Evolutionary conservation across 177 flowering plant species (phyloP).

Genomic region (Vitis hybrid): DNA sequence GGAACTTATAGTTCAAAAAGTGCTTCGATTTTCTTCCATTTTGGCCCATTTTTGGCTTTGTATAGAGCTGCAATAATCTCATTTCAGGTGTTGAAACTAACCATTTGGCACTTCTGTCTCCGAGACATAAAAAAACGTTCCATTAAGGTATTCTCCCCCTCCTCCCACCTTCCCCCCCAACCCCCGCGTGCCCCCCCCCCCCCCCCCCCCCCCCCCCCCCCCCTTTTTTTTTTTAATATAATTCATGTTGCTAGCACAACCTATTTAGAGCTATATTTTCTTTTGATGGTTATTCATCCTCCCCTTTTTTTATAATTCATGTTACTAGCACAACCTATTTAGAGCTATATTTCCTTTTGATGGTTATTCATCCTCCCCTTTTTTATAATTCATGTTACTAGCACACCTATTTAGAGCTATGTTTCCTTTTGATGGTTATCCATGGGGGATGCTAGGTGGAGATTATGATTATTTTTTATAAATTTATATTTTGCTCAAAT

Average conservation of each 20-base stretch:
- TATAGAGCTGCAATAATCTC: conserved; percentile 91
- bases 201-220: no score
- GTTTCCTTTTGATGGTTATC: not conserved
- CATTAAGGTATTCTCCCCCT: conserved; percentile 49
- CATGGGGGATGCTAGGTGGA: not conserved
- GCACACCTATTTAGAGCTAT: not conserved
- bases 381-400: not conserved
- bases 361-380: not conserved
- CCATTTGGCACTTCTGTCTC: conserved; percentile 71
- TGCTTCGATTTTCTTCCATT: conserved; percentile 49
- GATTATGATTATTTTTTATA: not conserved
- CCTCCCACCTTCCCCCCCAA: not conserved
- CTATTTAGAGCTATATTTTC: not conserved
- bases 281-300: not conserved
- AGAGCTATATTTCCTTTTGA: not conserved
- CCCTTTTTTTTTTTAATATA: not conserved
- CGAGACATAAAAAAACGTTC: conserved; percentile 76
- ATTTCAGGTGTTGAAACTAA: conserved; percentile 70
- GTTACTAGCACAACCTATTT: not conserved
- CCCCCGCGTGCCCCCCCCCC: no score
- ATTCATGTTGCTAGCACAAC: not conserved
- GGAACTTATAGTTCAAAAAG: conserved; percentile 65
- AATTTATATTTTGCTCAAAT: not conserved
- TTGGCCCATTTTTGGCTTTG: conserved; percentile 87
- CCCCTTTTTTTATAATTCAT: not conserved